Conservation (phyloP, 1,284 basidiomycete species). For the Ceratobasidium sp. region DNA sequence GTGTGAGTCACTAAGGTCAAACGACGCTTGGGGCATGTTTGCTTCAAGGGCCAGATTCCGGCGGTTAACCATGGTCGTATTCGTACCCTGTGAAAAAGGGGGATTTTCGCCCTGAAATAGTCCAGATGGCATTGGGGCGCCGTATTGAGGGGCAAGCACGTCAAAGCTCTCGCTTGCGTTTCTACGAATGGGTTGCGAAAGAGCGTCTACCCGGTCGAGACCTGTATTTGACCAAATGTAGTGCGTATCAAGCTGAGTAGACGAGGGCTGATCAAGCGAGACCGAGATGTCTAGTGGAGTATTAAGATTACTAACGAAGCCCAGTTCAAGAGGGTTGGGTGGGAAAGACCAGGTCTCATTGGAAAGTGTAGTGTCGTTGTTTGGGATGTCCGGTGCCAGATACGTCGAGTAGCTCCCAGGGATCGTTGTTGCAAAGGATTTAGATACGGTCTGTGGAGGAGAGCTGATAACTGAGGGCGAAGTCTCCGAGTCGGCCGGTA, state of each 20-base stretch:
- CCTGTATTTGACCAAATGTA: neutral
- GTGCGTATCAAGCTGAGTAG: neutral
- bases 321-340: neutral
- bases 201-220: too few species aligned
- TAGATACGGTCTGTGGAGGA: neutral
- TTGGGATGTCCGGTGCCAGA: neutral
- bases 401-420: neutral
- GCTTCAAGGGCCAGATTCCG: neutral
- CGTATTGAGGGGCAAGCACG: too few species aligned
- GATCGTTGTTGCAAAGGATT: neutral
- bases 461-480: neutral
- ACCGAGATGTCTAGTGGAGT: neutral
- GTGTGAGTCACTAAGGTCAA: neutral
- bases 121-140: too few species aligned
- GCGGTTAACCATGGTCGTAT: neutral
- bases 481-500: slow-evolving; percentile 1
- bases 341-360: neutral
- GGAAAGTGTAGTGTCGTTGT: neutral
- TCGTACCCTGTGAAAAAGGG: neutral
- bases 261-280: neutral
- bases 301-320: neutral
- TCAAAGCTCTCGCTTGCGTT: too few species aligned
- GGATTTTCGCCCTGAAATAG: neutral
- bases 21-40: neutral
- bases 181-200: too few species aligned